phyloP scores from a whole-genome alignment of 2,329 filamentous ascomycete species.

The Colletotrichum endophyticum region DNA sequence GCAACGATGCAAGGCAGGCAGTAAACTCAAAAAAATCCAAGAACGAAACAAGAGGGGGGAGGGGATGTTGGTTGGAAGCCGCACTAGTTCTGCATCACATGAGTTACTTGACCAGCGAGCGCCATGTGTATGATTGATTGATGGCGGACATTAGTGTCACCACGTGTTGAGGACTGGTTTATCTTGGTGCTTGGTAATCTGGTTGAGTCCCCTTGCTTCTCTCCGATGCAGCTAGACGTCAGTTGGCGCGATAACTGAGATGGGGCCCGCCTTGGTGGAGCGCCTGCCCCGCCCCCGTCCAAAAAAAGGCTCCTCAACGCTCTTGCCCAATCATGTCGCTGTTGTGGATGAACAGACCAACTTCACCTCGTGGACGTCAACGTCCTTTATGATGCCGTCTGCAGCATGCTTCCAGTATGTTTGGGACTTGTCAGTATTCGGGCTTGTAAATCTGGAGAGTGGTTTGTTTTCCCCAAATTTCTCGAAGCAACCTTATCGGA shows the following conservation, averaged over 20 bases:
- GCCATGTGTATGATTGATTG: not conserved
- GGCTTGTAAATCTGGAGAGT: not conserved
- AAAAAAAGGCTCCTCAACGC: not conserved
- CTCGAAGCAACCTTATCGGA: not conserved
- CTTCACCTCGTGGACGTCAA: not conserved
- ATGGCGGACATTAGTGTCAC: not conserved
- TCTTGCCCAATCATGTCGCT: not conserved
- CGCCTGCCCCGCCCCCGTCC: not conserved
- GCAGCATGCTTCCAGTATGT: not conserved
- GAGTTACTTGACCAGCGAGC: not conserved
- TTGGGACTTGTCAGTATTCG: not conserved
- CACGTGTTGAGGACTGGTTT: not conserved
- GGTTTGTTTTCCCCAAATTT: not conserved
- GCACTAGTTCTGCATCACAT: constrained; percentile 3
- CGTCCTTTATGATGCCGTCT: not conserved
- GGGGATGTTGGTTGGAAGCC: not conserved
- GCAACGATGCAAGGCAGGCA: not conserved
- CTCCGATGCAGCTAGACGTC: not conserved
- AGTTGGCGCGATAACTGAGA: not conserved
- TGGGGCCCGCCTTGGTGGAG: not conserved
- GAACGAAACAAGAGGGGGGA: not conserved
- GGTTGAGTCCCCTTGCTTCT: not conserved
- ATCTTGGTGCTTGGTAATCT: constrained; percentile 16
- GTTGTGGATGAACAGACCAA: not conserved
- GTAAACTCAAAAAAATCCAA: not conserved